Percentiles rank a stretch among this genome's conserved stretches.
phyloP scores from a whole-genome alignment of 2,329 filamentous ascomycete species.

The Pseudogymnoascus sp. region DNA sequence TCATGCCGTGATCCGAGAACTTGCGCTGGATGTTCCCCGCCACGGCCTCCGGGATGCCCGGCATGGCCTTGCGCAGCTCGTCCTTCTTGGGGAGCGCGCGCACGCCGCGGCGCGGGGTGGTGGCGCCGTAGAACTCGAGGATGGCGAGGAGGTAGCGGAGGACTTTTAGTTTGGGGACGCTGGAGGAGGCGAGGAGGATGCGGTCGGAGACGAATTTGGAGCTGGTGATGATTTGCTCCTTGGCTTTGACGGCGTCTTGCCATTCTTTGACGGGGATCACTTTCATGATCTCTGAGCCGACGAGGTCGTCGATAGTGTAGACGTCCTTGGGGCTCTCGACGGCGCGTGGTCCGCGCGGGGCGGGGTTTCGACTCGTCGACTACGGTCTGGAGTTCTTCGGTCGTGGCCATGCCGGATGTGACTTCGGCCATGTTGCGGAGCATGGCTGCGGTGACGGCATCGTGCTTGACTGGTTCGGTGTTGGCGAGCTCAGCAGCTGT shows the following conservation, averaged over 20 bases:
- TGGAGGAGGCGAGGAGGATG: conserved; percentile 44
- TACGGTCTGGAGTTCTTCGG: conserved; percentile 57
- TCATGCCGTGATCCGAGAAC: conserved; percentile 57
- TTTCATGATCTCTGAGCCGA: conserved; percentile 61
- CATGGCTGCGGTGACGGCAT: conserved; percentile 51
- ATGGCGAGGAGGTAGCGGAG: conserved; percentile 55
- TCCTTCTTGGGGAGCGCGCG: conserved; percentile 53
- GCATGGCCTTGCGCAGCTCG: conserved; percentile 51
- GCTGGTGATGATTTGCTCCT: conserved; percentile 48
- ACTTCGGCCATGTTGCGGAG: conserved; percentile 57
- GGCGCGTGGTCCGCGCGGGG: conserved; percentile 56
- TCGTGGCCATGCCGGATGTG: conserved; percentile 60
- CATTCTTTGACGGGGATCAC: conserved; percentile 66
- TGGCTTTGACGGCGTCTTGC: conserved; percentile 58
- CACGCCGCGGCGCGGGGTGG: conserved; percentile 39
- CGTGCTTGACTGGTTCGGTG: conserved; percentile 40
- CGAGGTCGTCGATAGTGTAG: conserved; percentile 60
- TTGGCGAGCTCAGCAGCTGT: conserved; percentile 14
- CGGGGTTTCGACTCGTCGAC: conserved; percentile 66
- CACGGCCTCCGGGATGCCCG: conserved; percentile 53
- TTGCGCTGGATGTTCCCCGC: conserved; percentile 62
- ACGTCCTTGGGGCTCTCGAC: conserved; percentile 65
- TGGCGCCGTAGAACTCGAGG: conserved; percentile 45
- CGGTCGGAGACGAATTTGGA: conserved; percentile 62
- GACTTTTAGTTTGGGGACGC: conserved; percentile 49